Evolutionary conservation across 371 early-diverging fungal species (phyloP).

Genomic region (Chytridium lagenaria): DNA sequence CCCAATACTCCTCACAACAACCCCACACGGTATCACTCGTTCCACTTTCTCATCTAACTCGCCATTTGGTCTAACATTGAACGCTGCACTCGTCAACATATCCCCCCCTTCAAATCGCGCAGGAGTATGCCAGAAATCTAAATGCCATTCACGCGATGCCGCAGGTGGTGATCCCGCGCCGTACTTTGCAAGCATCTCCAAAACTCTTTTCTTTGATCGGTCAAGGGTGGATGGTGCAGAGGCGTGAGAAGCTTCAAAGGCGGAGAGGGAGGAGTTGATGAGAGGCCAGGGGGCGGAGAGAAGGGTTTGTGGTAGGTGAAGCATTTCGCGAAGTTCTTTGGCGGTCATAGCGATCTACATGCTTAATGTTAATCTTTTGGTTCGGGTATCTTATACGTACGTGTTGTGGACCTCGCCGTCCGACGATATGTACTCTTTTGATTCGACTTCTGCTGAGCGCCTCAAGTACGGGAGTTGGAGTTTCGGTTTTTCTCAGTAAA

Average conservation of each 20-base stretch:
- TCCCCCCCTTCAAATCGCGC: conserved; percentile 23
- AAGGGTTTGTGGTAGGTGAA: conserved; percentile 52
- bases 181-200: conserved; percentile 17
- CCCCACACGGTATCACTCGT: conserved; percentile 57
- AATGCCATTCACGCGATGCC: conserved; percentile 44
- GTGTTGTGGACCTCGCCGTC: conserved; percentile 92
- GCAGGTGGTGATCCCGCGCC: neutral
- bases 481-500: conserved; percentile 83
- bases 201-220: conserved; percentile 22
- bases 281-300: conserved; percentile 1
- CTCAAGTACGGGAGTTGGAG: conserved; percentile 79
- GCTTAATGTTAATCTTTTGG: neutral
- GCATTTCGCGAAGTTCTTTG: conserved; percentile 95
- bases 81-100: neutral
- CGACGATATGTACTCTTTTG: conserved; percentile 83
- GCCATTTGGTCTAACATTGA: neutral
- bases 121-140: conserved; percentile 64
- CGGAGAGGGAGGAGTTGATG: neutral
- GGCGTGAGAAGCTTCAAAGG: neutral
- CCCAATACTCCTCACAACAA: conserved; percentile 86
- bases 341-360: conserved; percentile 87
- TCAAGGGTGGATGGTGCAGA: no score
- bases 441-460: conserved; percentile 72
- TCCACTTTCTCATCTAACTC: neutral
- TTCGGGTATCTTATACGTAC: conserved; percentile 45